A percentile compares a stretch with the other conserved stretches of the same genome.
These are phyloP conservation scores for Microdochium nivale DNA, from an alignment of 2,329 filamentous ascomycete genomes.

Conservation along the genomic window DNA sequence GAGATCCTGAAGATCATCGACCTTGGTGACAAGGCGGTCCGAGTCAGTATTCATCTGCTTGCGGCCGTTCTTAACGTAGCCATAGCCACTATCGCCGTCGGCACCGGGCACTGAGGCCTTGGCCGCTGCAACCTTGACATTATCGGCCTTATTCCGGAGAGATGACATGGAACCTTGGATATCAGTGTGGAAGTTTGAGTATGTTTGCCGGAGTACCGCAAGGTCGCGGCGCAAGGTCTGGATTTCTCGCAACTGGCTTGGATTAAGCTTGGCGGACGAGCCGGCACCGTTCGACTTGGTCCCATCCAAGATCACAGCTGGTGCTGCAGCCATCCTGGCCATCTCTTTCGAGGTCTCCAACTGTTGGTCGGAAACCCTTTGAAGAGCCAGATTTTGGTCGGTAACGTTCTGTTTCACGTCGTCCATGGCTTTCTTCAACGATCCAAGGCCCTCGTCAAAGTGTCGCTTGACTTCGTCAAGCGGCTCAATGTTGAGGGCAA, in stretches of 20 bases:
- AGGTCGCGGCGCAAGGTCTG: slow-evolving; percentile 80
- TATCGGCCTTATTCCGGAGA: slow-evolving; percentile 71
- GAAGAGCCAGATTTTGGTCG: slow-evolving; percentile 72
- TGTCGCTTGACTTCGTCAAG: slow-evolving; percentile 95
- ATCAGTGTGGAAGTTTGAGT: slow-evolving; percentile 82
- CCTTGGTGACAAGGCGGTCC: slow-evolving; percentile 80
- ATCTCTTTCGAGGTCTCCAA: slow-evolving; percentile 85
- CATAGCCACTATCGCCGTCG: slow-evolving; percentile 70
- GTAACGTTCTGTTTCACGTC: slow-evolving; percentile 77
- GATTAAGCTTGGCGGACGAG: slow-evolving; percentile 34
- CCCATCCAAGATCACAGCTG: slow-evolving; percentile 38
- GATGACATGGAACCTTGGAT: slow-evolving; percentile 80
- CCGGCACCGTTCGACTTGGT: slow-evolving; percentile 30
- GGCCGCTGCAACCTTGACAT: slow-evolving; percentile 67
- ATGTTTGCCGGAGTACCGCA: slow-evolving; percentile 86
- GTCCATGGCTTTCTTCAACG: slow-evolving; percentile 74
- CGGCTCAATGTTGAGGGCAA: slow-evolving; percentile 89
- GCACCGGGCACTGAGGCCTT: slow-evolving; percentile 63
- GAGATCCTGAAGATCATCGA: slow-evolving; percentile 94
- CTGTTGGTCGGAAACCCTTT: slow-evolving; percentile 83
- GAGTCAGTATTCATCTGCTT: slow-evolving; percentile 82
- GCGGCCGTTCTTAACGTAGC: slow-evolving; percentile 79
- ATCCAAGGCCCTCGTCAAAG: slow-evolving; percentile 83
- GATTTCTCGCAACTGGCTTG: slow-evolving; percentile 65
- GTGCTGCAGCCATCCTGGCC: slow-evolving; percentile 45